phyloP scores from a whole-genome alignment of 116 monocot species.

The Phalaenopsis hybrid region DNA sequence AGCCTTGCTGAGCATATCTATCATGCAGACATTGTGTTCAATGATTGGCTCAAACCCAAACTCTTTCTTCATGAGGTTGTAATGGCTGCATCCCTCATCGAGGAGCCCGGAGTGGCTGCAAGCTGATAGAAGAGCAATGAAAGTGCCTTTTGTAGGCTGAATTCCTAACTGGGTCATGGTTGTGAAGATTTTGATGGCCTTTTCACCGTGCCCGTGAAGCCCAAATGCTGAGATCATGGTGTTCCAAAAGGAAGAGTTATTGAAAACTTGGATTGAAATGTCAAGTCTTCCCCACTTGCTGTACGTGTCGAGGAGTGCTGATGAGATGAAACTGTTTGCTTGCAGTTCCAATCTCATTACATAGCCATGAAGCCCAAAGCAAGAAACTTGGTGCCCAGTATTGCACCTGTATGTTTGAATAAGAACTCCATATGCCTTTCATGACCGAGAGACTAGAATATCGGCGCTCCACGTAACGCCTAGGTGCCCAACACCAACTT shows the following conservation, averaged over 20 bases:
- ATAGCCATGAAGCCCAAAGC: constrained; percentile 19
- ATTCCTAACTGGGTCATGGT: constrained; percentile 17
- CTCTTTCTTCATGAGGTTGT: constrained; percentile 22
- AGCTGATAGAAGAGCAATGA: constrained; percentile 39
- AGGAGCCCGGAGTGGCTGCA: constrained; percentile 36
- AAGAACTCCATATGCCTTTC: too few species aligned
- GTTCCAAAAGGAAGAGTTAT: constrained; percentile 32
- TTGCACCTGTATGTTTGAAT: too few species aligned
- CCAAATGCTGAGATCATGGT: constrained; percentile 63
- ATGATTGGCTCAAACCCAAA: constrained; percentile 16
- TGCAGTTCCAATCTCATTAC: constrained; percentile 12
- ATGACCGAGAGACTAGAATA: too few species aligned
- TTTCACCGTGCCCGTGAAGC: constrained; percentile 38
- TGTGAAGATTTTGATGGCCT: constrained; percentile 37
- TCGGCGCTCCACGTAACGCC: too few species aligned
- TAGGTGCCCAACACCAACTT: too few species aligned
- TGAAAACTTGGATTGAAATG: constrained; percentile 23
- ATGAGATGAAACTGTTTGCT: constrained; percentile 29
- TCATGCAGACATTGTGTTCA: constrained; percentile 36
- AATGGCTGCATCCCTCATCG: constrained; percentile 39
- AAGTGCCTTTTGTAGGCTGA: constrained; percentile 36
- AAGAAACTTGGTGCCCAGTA: too few species aligned
- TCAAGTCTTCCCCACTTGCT: constrained; percentile 48
- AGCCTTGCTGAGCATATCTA: constrained; percentile 38
- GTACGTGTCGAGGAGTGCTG: constrained; percentile 54